Evolutionary conservation across 75 land plant genomes (phyloP), one percentile per base, ranked within the genome.

Genomic region (Cryptomeria japonica): DNA sequence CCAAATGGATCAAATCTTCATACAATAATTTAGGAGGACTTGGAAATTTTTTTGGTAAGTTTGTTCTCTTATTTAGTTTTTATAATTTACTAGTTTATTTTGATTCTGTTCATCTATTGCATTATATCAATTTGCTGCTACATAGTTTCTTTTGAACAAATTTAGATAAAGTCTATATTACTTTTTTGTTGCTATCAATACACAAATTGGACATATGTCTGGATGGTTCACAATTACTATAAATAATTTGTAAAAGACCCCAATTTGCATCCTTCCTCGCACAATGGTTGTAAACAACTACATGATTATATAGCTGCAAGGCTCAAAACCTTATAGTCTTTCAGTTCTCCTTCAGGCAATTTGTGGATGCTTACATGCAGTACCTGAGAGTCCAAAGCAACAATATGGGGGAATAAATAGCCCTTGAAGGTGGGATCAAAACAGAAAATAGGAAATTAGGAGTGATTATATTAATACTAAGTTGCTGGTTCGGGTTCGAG

Each of bases 1-100:
- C 99, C 39, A 84, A 87, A 82, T 97, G 98, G 98, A 92, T 95
- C 42, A 85, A 64, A 34, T 56, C 39, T 6, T 70, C 90, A 64
- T 72, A 41, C 86, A 76, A 86, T 32, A 70, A 16, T 46, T 32
- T n/a, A 58, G 87, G 85, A 61, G 15, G 22, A 76, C 32, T 4
- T 1, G 18, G 8, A 28, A n/a, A 70, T 22, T 47, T 86, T 55
- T 80, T 37, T 84, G 73, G 88, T 91, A 85, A 83, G 87, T 84
- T 68, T 5, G 13, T 79, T 39, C 44, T 79, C 5, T 82, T 22
- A 42, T 44, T 84, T n/a, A 16, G 84, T 47, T 86, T 15, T 41
- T 51, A 76, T 89, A 85, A 80, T 89, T 42, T 44, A 39, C 19
- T 83, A 83, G 14, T 44, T 41, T 31, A 7, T 28, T 44, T 25